A percentile compares a stretch with the other conserved stretches of the same genome.
Evolutionary conservation across 768 basidiomycete genomes (phyloP).

Genomic region (Lactarius quietus): DNA sequence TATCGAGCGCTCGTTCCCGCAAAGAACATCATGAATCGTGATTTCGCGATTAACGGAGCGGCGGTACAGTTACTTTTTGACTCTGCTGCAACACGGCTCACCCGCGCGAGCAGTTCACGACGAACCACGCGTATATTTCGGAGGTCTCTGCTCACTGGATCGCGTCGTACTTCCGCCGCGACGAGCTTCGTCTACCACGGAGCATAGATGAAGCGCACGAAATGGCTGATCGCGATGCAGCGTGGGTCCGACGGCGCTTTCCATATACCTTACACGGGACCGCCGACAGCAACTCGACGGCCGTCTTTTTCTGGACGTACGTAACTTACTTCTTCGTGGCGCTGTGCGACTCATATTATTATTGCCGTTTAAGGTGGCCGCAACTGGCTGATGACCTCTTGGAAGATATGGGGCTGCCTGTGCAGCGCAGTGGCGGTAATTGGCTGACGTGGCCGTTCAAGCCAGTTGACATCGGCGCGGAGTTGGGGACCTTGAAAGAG

Average conservation of each 20-base stretch:
- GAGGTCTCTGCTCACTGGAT: slow-evolving; percentile 64
- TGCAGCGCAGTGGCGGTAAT: slow-evolving; percentile 55
- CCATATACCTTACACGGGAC: slow-evolving; percentile 47
- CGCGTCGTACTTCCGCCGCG: slow-evolving; percentile 55
- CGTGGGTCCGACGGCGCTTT: slow-evolving; percentile 54
- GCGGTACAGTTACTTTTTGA: slow-evolving; percentile 38
- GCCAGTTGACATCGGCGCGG: slow-evolving; percentile 44
- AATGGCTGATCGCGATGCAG: slow-evolving; percentile 42
- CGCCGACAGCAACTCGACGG: slow-evolving; percentile 51
- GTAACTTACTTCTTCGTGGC: neutral
- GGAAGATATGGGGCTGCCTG: slow-evolving; percentile 54
- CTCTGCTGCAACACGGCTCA: neutral
- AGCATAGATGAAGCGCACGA: slow-evolving; percentile 46
- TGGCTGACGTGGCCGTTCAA: slow-evolving; percentile 67
- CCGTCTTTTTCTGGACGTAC: slow-evolving; percentile 51
- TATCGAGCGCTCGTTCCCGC: slow-evolving; percentile 63
- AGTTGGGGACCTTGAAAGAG: slow-evolving; percentile 44
- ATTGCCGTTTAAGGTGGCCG: slow-evolving; percentile 56
- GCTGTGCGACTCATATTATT: neutral
- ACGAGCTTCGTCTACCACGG: slow-evolving; percentile 45
- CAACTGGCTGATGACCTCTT: slow-evolving; percentile 55
- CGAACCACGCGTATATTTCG: slow-evolving; percentile 50
- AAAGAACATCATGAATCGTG: slow-evolving; percentile 49
- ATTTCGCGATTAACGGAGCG: slow-evolving; percentile 65
- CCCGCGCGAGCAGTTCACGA: slow-evolving; percentile 43